These are phyloP conservation scores for Hypomyces rosellus DNA, from an alignment of 2,329 filamentous ascomycete species.

Conservation along the genomic window DNA sequence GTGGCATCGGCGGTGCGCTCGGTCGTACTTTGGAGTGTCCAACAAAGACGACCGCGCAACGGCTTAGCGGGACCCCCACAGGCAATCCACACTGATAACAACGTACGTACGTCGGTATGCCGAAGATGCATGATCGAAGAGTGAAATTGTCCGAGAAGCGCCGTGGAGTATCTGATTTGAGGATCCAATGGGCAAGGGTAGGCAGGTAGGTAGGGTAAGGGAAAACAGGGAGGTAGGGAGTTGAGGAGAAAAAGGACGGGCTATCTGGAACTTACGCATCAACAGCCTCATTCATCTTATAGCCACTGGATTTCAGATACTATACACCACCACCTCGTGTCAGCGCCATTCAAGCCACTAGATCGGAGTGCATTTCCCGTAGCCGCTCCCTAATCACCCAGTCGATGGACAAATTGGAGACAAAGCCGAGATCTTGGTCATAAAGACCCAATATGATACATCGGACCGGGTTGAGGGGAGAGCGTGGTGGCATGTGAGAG, in stretches of 20 bases:
- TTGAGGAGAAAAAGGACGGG: slow-evolving; percentile 6
- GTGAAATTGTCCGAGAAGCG: slow-evolving; percentile 21
- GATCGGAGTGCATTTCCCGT: slow-evolving; percentile 4
- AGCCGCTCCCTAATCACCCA: slow-evolving; percentile 2
- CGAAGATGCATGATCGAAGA: slow-evolving; percentile 13
- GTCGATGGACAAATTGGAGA: slow-evolving; percentile 6
- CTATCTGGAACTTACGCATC: slow-evolving; percentile 47
- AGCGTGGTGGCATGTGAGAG: slow-evolving; percentile 3
- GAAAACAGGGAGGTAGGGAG: not conserved
- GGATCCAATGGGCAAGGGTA: slow-evolving; percentile 6
- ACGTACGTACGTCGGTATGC: slow-evolving; percentile 10
- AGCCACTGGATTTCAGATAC: slow-evolving; percentile 44
- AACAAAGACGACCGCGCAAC: slow-evolving; percentile 22
- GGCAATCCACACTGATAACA: slow-evolving; percentile 18
- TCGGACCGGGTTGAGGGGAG: slow-evolving; percentile 6
- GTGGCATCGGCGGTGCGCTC: slow-evolving; percentile 29
- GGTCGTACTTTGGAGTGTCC: slow-evolving; percentile 30
- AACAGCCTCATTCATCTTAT: slow-evolving; percentile 47
- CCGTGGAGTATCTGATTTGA: slow-evolving; percentile 8
- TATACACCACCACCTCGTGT: slow-evolving; percentile 19
- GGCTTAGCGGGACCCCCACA: slow-evolving; percentile 26
- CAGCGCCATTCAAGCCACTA: slow-evolving; percentile 8
- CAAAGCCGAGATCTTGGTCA: slow-evolving; percentile 5
- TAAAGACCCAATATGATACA: slow-evolving; percentile 7
- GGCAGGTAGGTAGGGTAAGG: slow-evolving; percentile 1